Conservation (phyloP, 441 rosid genomes). For the Jatropha multifida region DNA sequence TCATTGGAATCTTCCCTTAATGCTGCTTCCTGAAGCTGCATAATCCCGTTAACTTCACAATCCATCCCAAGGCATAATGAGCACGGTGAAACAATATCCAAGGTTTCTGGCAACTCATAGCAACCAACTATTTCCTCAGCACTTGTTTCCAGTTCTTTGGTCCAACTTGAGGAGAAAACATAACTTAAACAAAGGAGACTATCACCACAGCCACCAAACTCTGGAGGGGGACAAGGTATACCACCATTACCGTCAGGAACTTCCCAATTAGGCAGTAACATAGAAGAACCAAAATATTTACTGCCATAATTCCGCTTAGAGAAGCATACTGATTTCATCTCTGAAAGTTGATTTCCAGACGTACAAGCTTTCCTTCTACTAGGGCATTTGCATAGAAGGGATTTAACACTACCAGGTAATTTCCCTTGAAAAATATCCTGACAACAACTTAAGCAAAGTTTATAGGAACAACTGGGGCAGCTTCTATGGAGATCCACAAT, state of each 20-base stretch:
- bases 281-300: constrained; percentile 35
- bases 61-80: constrained; percentile 57
- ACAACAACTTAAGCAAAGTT: constrained; percentile 66
- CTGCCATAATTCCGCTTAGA: constrained; percentile 28
- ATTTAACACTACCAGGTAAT: constrained; percentile 40
- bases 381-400: constrained; percentile 38
- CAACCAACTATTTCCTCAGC: constrained; percentile 93
- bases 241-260: constrained; percentile 35
- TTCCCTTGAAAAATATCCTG: constrained; percentile 46
- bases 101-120: constrained; percentile 83
- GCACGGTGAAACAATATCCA: constrained; percentile 60
- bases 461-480: constrained; percentile 71
- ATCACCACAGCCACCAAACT: constrained; percentile 69
- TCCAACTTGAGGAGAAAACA: constrained; percentile 53
- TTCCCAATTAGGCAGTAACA: constrained; percentile 33
- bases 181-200: constrained; percentile 55
- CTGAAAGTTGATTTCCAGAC: constrained; percentile 33
- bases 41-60: constrained; percentile 39
- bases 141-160: constrained; percentile 69
- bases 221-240: constrained; percentile 55
- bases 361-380: constrained; percentile 40
- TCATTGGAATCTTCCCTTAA: constrained; percentile 59
- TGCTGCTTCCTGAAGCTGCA: constrained; percentile 75
- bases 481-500: constrained; percentile 65
- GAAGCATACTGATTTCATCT: constrained; percentile 32